Conservation (phyloP, 768 basidiomycete species). For the Phanerochaete sordida region DNA sequence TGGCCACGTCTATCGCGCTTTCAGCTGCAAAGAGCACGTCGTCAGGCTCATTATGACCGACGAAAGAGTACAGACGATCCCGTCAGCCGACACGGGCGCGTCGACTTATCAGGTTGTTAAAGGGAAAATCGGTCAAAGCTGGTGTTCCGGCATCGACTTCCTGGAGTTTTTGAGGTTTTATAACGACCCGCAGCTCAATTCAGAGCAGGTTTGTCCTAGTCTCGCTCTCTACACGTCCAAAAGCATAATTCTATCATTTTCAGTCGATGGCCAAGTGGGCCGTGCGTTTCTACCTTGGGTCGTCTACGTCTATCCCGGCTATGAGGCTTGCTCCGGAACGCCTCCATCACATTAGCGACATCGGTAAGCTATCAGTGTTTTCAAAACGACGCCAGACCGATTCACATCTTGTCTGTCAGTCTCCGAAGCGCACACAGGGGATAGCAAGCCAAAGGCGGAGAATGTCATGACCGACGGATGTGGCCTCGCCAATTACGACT, state of each 20-base stretch:
- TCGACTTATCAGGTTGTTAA: too few species aligned
- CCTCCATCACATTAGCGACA: slow-evolving; percentile 42
- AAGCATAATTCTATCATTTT: background rate
- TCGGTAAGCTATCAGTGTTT: slow-evolving; percentile 31
- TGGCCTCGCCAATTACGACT: slow-evolving; percentile 61
- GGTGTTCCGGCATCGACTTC: slow-evolving; percentile 18
- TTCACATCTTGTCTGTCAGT: slow-evolving; percentile 15
- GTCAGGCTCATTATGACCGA: slow-evolving; percentile 56
- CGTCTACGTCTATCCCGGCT: slow-evolving; percentile 65
- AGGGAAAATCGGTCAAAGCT: background rate
- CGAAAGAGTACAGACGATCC: too few species aligned
- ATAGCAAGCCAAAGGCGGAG: slow-evolving; percentile 23
- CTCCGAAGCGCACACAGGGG: slow-evolving; percentile 17
- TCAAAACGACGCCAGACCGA: background rate
- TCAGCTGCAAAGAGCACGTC: slow-evolving; percentile 55
- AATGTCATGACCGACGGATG: slow-evolving; percentile 68
- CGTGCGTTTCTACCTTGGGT: slow-evolving; percentile 55
- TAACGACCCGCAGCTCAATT: slow-evolving; percentile 47
- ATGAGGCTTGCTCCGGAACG: slow-evolving; percentile 34
- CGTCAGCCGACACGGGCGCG: too few species aligned
- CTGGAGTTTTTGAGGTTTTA: slow-evolving; percentile 51
- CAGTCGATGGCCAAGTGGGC: slow-evolving; percentile 65
- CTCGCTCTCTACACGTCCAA: background rate
- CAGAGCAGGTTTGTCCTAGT: slow-evolving; percentile 44
- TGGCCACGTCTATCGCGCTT: slow-evolving; percentile 53